Evolutionary conservation across 75 land plant genomes (phyloP), one percentile per base, ranked within the genome.

Genomic region (Pseudotsuga menziesii): DNA sequence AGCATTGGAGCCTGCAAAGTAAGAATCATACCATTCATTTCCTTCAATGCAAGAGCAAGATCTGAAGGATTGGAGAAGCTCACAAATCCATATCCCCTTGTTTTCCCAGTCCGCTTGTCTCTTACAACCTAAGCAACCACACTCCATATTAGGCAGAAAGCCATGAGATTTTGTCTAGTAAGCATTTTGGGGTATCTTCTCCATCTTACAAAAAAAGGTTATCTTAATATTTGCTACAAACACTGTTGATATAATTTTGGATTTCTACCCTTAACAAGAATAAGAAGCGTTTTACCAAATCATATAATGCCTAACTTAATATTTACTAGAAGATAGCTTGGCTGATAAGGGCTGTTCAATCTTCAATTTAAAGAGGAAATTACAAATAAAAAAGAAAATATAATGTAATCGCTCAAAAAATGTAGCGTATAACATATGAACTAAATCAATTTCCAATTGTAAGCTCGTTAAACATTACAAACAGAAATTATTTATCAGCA

Each of bases 101-200:
- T 97, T 75, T 97, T 97, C 23, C 99, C 99, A 44, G 99, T 97
- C 80, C 98, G 79, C 82, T 94, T 97, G 77, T 97, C 99, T 81
- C 99, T 88, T 26, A 97, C 93, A 61, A 97, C 99, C 98, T 97
- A 58, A 22, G 16, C 52, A 69, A n/a, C 35, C 44, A 39, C 54
- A 69, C 48, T 19, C 41, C 72, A 41, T 22, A 9, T 20, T 48
- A 48, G 54, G 54, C 41, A 22, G 72, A 39, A n/a, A 41, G 54
- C 3, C 9, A 69, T 41, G 22, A 69, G 11, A 69, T 39, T 69
- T 69, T 44, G 41, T 12, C 3, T 69, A 48, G 11, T 48, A 20
- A 69, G 48, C 11, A 41, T 41, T 69, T 69, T 69, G 12, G 3
- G 11, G 23, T 41, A 39, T 29, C 69, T 35, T 36, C 69, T 20